phyloP scores from a whole-genome alignment of 805 yeast genomes.

The Hanseniaspora vineae region DNA sequence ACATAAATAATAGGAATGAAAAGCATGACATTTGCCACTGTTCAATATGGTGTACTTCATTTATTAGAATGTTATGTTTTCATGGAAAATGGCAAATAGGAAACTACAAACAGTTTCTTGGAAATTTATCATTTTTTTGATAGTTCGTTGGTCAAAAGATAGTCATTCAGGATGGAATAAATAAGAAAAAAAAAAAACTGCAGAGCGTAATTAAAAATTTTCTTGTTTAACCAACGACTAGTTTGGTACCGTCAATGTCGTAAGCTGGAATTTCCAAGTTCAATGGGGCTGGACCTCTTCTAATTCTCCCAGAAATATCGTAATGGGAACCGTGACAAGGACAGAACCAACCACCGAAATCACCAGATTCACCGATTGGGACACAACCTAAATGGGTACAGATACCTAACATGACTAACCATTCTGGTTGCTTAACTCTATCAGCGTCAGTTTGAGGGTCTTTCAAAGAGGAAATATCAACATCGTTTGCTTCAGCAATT shows the following conservation, averaged over 20 bases:
- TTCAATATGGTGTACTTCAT: too few species aligned
- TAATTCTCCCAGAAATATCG: slow-evolving; percentile 99
- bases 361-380: slow-evolving; percentile 99
- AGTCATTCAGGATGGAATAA: too few species aligned
- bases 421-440: slow-evolving; percentile 93
- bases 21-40: background rate
- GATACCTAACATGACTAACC: slow-evolving; percentile 98
- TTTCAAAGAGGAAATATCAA: slow-evolving; percentile 67
- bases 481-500: slow-evolving; percentile 84
- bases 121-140: background rate
- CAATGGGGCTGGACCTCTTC: slow-evolving; percentile 99
- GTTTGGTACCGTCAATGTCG: slow-evolving; percentile 71
- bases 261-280: slow-evolving; percentile 94
- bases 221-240: slow-evolving; percentile 66
- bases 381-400: slow-evolving; percentile 99
- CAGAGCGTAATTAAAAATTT: background rate
- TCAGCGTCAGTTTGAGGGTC: slow-evolving; percentile 91
- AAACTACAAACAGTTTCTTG: background rate
- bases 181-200: too few species aligned
- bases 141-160: background rate
- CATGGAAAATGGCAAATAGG: background rate
- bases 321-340: slow-evolving; percentile 99
- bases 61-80: too few species aligned
- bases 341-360: slow-evolving; percentile 99
- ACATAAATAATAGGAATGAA: background rate